Percentiles rank a stretch among this genome's conserved stretches.
phyloP scores from a whole-genome alignment of 148 eudicot species.

The Persicaria maculosa region DNA sequence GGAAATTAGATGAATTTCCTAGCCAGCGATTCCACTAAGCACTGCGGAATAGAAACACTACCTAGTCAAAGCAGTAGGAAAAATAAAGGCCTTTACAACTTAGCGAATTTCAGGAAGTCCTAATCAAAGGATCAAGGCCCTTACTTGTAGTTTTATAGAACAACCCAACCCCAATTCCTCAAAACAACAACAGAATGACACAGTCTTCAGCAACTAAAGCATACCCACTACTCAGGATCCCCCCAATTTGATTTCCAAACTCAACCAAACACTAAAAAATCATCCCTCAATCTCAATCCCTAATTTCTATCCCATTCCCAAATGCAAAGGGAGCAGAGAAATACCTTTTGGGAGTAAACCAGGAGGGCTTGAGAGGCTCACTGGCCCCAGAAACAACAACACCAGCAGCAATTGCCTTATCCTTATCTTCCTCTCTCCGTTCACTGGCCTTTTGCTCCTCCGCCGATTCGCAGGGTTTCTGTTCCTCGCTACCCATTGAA shows the following conservation, averaged over 20 bases:
- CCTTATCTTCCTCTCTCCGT: slow-evolving; percentile 17
- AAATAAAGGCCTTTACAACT: no score
- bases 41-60: no score
- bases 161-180: background rate
- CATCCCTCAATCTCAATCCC: background rate
- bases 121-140: no score
- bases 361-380: slow-evolving; percentile 42
- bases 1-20: no score
- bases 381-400: slow-evolving; percentile 12
- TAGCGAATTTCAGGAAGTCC: no score
- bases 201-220: background rate
- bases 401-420: slow-evolving; percentile 14
- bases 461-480: slow-evolving; percentile 17
- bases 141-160: no score
- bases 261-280: slow-evolving; percentile 5
- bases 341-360: slow-evolving; percentile 83
- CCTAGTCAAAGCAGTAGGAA: no score
- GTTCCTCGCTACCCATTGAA: slow-evolving; percentile 23
- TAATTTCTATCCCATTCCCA: background rate
- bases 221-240: background rate
- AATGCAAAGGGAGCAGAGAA: background rate
- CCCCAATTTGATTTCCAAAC: background rate
- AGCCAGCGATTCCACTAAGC: no score
- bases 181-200: background rate
- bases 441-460: slow-evolving; percentile 25